phyloP scores from a whole-genome alignment of 805 yeast species.

The Alloascoidea africana region DNA sequence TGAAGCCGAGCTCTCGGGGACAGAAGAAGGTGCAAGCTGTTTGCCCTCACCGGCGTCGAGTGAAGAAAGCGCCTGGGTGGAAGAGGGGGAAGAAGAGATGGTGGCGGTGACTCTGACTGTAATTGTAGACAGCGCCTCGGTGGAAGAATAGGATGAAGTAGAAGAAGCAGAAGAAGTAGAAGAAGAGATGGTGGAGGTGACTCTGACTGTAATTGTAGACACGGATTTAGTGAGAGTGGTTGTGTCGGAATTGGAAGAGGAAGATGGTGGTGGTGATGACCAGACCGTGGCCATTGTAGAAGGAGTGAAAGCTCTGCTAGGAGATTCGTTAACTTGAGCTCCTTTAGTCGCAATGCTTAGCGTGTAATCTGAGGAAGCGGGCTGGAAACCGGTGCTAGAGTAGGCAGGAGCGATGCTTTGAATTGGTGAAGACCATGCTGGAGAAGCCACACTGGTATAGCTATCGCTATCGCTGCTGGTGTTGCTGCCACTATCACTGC shows the following conservation, averaged over 20 bases:
- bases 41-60: conserved; percentile 7
- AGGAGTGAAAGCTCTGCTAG: too few species aligned
- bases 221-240: conserved; percentile 20
- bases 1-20: too few species aligned
- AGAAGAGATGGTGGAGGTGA: conserved; percentile 8
- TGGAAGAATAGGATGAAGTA: conserved; percentile 4
- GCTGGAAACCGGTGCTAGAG: conserved; percentile 4
- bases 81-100: conserved; percentile 5
- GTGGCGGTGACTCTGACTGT: conserved; percentile 10
- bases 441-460: conserved; percentile 1
- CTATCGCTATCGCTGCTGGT: conserved; percentile 7
- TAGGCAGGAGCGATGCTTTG: conserved; percentile 1
- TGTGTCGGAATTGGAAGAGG: conserved; percentile 7
- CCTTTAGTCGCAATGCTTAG: too few species aligned
- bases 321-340: too few species aligned
- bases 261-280: conserved; percentile 43
- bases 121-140: conserved; percentile 7
- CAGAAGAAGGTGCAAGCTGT: conserved; percentile 8
- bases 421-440: conserved; percentile 2
- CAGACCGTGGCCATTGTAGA: conserved; percentile 56
- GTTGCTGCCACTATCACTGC: conserved; percentile 14
- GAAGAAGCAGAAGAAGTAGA: conserved; percentile 8
- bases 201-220: conserved; percentile 8
- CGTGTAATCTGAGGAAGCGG: conserved; percentile 33
- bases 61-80: conserved; percentile 9